Base-by-base conservation (phyloP, 2,329 filamentous ascomycete genomes). In the Leptographium wingfieldii region DNA sequence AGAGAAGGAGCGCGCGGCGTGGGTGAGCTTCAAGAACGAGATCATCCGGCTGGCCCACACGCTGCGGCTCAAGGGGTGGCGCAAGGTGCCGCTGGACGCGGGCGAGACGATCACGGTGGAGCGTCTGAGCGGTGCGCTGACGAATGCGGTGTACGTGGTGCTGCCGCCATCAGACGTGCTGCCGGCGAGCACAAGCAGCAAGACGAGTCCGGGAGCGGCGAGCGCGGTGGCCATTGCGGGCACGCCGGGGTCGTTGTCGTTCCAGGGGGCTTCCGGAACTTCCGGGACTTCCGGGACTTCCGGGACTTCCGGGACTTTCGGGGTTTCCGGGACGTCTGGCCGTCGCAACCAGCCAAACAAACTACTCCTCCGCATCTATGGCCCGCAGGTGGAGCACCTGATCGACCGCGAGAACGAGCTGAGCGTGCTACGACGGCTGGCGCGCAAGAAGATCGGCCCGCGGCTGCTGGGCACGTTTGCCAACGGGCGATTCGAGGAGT, bases 401-500 rank as follows among this genome's bases (percentile, higher is more conserved):
- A 99, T 99, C 67, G 92, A 99, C 70, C 83, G 94, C 62, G 89
- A 96, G 60, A 88, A 87, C 29, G 94, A 99, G 71, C 78, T 99
- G 19, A 84, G 85, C 62, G 94, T 97, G 56, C 79, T 99, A 22
- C 83, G 87, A 61, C 86, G 94, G 51, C 80, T 99, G 38, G 90
- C 89, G 2, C 85, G 88, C 59, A 96, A 96, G 77, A 91, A 87
- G 66, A 99, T 99, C 64, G 94, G 94, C 3, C 94, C 94, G 5
- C 84, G 90, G 19, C 77, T 99, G 35, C 78, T 99, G 0, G 94
- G 94, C 1, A 96, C 90, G 0, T 99, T 99, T 71, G 83, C 80
- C 59, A 99, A 99, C 68, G 94, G 94, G 11, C 88, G 94, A 5
- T 99, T 99, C 65, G 94, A 99, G 73, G 87, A 99, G 71, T 97